Conservation (phyloP, 2,329 filamentous ascomycete species). For the Colletotrichum tamarilloi region DNA sequence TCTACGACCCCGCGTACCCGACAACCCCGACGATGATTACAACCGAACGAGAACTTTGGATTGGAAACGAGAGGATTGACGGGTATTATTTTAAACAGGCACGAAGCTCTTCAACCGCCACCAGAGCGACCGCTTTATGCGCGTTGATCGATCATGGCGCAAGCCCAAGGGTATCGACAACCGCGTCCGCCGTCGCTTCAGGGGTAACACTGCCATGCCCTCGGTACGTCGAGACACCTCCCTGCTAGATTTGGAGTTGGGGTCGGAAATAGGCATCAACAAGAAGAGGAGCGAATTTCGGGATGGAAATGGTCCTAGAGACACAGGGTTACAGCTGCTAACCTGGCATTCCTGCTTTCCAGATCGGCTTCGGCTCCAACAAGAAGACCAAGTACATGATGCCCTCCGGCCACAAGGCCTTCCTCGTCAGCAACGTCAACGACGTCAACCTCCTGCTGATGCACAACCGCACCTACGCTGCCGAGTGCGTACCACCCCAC, state of each 20-base stretch:
- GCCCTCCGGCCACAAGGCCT: slow-evolving; percentile 99
- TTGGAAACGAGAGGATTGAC: slow-evolving; percentile 47
- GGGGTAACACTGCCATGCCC: slow-evolving; percentile 95
- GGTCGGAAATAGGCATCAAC: slow-evolving; percentile 23
- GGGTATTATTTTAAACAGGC: slow-evolving; percentile 65
- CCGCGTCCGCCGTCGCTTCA: slow-evolving; percentile 96
- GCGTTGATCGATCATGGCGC: slow-evolving; percentile 91
- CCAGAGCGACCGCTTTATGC: slow-evolving; percentile 97
- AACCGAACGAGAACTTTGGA: slow-evolving; percentile 22
- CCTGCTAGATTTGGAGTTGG: neutral
- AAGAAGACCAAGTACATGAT: slow-evolving; percentile 99
- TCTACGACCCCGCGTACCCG: slow-evolving; percentile 26
- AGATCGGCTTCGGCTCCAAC: slow-evolving; percentile 99
- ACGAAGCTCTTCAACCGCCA: slow-evolving; percentile 96
- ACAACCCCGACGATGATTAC: slow-evolving; percentile 2
- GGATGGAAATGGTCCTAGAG: neutral
- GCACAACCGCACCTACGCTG: slow-evolving; percentile 99
- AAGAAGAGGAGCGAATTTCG: slow-evolving; percentile 26
- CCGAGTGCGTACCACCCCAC: slow-evolving; percentile 79
- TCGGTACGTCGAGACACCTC: slow-evolving; percentile 76
- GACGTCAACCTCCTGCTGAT: slow-evolving; percentile 98
- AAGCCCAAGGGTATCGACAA: slow-evolving; percentile 99
- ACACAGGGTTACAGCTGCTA: slow-evolving; percentile 4
- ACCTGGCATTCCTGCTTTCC: slow-evolving; percentile 34
- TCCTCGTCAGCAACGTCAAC: slow-evolving; percentile 96